phyloP scores from a whole-genome alignment of 352 stramenopile genomes.

The Pythium biforme region DNA sequence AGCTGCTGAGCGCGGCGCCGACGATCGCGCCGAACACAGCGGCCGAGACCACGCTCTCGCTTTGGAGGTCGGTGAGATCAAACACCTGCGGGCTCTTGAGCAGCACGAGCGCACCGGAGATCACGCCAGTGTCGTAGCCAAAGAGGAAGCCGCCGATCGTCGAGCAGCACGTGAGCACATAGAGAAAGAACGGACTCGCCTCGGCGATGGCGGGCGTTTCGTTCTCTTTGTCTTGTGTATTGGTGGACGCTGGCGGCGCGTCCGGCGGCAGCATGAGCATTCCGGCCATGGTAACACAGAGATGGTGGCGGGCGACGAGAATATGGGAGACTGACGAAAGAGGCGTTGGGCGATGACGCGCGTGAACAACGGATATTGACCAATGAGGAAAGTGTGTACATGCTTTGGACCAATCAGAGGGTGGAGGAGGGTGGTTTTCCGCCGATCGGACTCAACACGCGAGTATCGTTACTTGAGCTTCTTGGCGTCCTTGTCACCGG shows the following conservation, averaged over 20 bases:
- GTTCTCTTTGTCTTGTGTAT: not conserved
- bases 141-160: conserved; percentile 81
- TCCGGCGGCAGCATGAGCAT: not conserved
- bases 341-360: no score
- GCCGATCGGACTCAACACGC: conserved; percentile 1
- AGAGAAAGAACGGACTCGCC: conserved; percentile 36
- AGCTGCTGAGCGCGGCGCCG: conserved; percentile 54
- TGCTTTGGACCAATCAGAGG: conserved; percentile 10
- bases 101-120: conserved; percentile 73
- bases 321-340: not conserved
- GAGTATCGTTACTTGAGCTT: conserved; percentile 31
- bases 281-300: not conserved
- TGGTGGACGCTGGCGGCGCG: not conserved
- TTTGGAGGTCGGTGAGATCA: conserved; percentile 52
- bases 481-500: conserved; percentile 19
- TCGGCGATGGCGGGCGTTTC: not conserved
- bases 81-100: conserved; percentile 66
- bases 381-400: not conserved
- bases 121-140: conserved; percentile 82
- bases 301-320: no score
- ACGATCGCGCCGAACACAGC: conserved; percentile 71
- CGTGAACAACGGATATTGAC: conserved; percentile 2
- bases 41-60: conserved; percentile 67
- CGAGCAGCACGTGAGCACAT: conserved; percentile 65
- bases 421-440: no score